These are phyloP conservation scores for Lasiosphaeria miniovina DNA, from an alignment of 495 filamentous ascomycete genomes.

Conservation along the genomic window DNA sequence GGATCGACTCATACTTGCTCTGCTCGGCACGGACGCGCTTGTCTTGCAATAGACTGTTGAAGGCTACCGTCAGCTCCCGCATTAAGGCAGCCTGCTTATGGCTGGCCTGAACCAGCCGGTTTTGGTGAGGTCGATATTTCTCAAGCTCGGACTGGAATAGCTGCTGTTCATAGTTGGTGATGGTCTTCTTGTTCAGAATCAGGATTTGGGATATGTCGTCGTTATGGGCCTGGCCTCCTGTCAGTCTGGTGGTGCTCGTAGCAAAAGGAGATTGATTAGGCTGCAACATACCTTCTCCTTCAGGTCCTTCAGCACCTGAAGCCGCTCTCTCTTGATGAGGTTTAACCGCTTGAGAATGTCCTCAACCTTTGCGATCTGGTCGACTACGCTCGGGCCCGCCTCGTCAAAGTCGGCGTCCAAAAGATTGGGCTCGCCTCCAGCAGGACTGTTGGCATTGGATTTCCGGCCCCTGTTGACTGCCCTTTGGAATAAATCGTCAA, in stretches of 20 bases:
- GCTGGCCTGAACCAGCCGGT: slow-evolving; percentile 80
- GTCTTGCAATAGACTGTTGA: slow-evolving; percentile 86
- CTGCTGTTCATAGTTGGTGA: slow-evolving; percentile 81
- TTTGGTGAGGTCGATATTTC: slow-evolving; percentile 94
- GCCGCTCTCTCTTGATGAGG: slow-evolving; percentile 83
- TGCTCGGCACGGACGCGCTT: slow-evolving; percentile 92
- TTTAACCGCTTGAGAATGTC: slow-evolving; percentile 89
- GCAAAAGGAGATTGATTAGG: background rate
- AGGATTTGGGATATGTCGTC: slow-evolving; percentile 97
- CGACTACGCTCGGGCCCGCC: slow-evolving; percentile 70
- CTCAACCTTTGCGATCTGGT: slow-evolving; percentile 87
- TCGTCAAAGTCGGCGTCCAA: slow-evolving; percentile 91
- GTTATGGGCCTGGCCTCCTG: slow-evolving; percentile 67
- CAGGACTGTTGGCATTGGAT: slow-evolving; percentile 55
- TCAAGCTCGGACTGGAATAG: slow-evolving; percentile 93
- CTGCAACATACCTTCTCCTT: slow-evolving; percentile 78
- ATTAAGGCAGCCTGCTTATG: slow-evolving; percentile 92
- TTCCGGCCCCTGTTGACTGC: slow-evolving; percentile 66
- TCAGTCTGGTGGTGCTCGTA: slow-evolving; percentile 25
- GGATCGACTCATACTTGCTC: slow-evolving; percentile 87
- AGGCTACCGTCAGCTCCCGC: slow-evolving; percentile 89
- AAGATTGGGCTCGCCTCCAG: slow-evolving; percentile 67
- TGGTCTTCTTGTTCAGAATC: slow-evolving; percentile 94
- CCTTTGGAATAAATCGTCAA: slow-evolving; percentile 82
- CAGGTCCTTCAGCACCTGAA: slow-evolving; percentile 90